phyloP scores from a whole-genome alignment of 2,329 filamentous ascomycete species.

The Ceratocystiopsis sp. region DNA sequence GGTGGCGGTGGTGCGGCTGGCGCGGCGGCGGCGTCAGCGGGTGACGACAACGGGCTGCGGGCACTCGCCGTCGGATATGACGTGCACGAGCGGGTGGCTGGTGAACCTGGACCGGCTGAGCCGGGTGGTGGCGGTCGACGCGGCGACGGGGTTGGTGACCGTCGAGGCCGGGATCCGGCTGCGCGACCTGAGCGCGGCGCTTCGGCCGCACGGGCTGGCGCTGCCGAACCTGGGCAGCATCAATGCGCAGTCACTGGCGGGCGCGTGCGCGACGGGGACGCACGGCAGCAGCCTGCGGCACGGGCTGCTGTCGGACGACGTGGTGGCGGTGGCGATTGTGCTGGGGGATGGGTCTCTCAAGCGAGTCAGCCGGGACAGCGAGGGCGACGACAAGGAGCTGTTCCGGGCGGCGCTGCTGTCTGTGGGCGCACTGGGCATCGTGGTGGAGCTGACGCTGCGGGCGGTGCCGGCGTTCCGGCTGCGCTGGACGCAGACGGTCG shows the following conservation, averaged over 20 bases:
- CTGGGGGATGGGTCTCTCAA: slow-evolving; percentile 63
- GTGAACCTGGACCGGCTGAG: slow-evolving; percentile 79
- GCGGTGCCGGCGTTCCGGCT: slow-evolving; percentile 71
- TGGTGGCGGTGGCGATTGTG: slow-evolving; percentile 61
- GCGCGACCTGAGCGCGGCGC: slow-evolving; percentile 51
- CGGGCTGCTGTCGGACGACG: slow-evolving; percentile 66
- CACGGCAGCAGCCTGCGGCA: slow-evolving; percentile 78
- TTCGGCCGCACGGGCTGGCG: slow-evolving; percentile 61
- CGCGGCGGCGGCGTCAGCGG: slow-evolving; percentile 62
- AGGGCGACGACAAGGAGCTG: slow-evolving; percentile 49
- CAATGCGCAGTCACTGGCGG: slow-evolving; percentile 82
- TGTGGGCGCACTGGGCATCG: slow-evolving; percentile 77
- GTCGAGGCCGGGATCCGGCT: slow-evolving; percentile 84
- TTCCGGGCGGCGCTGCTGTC: slow-evolving; percentile 81
- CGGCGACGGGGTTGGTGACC: slow-evolving; percentile 43
- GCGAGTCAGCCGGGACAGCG: slow-evolving; percentile 44
- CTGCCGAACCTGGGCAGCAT: slow-evolving; percentile 92
- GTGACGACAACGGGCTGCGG: slow-evolving; percentile 77
- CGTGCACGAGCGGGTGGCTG: slow-evolving; percentile 87
- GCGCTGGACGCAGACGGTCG: slow-evolving; percentile 67
- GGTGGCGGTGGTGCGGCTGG: slow-evolving; percentile 66
- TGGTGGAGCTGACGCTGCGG: slow-evolving; percentile 75
- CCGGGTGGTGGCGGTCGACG: slow-evolving; percentile 52
- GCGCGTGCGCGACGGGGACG: slow-evolving; percentile 82
- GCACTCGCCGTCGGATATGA: slow-evolving; percentile 83